Evolutionary conservation across 345 rosid genomes (phyloP).

Genomic region (Camelina laxa): DNA sequence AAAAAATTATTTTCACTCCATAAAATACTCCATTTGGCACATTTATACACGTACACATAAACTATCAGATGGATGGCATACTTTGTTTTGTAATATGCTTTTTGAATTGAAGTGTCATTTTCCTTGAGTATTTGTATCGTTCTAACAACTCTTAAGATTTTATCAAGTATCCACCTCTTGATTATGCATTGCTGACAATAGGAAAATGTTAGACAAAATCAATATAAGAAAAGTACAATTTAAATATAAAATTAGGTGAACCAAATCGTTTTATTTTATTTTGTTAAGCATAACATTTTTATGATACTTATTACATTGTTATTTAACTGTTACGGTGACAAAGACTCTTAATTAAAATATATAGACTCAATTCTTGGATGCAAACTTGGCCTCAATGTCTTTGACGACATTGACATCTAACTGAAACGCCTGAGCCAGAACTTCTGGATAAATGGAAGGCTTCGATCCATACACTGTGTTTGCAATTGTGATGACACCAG

Average conservation of each 20-base stretch:
- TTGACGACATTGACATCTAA: constrained; percentile 41
- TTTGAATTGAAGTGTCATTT: neutral
- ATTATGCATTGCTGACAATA: neutral
- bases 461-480: constrained; percentile 41
- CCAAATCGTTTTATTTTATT: neutral
- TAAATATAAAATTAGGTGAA: constrained; percentile 24
- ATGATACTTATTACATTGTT: neutral
- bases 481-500: constrained; percentile 43
- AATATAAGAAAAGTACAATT: neutral
- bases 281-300: neutral
- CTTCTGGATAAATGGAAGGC: constrained; percentile 43
- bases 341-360: neutral
- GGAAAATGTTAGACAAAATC: neutral
- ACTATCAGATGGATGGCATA: neutral
- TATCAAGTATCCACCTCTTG: neutral
- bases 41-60: neutral
- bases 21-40: neutral
- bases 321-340: neutral
- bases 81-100: neutral
- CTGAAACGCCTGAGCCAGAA: constrained; percentile 46
- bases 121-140: neutral
- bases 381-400: constrained; percentile 43
- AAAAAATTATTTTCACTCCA: too few species aligned
- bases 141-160: neutral
- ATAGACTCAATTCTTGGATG: constrained; percentile 1